Base-by-base conservation (phyloP, 1,284 basidiomycete species). In the Thecaphora thlaspeos region DNA sequence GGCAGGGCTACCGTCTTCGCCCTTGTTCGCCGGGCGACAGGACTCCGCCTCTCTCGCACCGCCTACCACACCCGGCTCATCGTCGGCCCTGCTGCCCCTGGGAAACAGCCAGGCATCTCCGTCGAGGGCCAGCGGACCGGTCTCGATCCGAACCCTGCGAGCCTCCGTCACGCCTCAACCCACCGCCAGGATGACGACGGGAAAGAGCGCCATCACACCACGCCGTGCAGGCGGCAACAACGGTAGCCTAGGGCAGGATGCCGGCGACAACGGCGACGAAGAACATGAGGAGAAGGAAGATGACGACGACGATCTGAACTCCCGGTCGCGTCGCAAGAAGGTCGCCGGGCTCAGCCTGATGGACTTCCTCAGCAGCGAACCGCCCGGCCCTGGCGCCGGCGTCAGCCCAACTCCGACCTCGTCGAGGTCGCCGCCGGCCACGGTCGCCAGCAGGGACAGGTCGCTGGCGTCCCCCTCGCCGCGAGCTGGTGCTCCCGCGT, bases 331-430 rank as follows among this genome's bases (percentile, higher is more conserved):
- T 3, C 54, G 51, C 18, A 30, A 55, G 34, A 51, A 52, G 17
- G 54, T 55, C 23, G 41, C 32, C 32, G 32, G 51, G 15, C 58
- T 65, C 58, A 65, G 58, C 51, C 57, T 65, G 62, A 53, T 65
- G 40, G 58, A 65, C 46, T 65, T 65, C 18, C 54, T 65, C 44
- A 48, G 39, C 23, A 46, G 40, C 24, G 55, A 55, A 21, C n/a
- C 38, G 8, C n/a, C n/a, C n/a, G n/a, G n/a, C n/a, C n/a, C n/a
- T n/a, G n/a, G n/a, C n/a, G n/a, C n/a, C n/a, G n/a, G n/a, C n/a
- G n/a, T n/a, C n/a, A n/a, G n/a, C n/a, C n/a, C n/a, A n/a, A n/a
- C n/a, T n/a, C n/a, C n/a, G n/a, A n/a, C n/a, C n/a, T n/a, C n/a
- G n/a, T n/a, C n/a, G n/a, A n/a, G n/a, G n/a, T n/a, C n/a, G n/a